Evolutionary conservation across 2,329 filamentous ascomycete species (phyloP).

Genomic region (Paraphaeosphaeria minitans): DNA sequence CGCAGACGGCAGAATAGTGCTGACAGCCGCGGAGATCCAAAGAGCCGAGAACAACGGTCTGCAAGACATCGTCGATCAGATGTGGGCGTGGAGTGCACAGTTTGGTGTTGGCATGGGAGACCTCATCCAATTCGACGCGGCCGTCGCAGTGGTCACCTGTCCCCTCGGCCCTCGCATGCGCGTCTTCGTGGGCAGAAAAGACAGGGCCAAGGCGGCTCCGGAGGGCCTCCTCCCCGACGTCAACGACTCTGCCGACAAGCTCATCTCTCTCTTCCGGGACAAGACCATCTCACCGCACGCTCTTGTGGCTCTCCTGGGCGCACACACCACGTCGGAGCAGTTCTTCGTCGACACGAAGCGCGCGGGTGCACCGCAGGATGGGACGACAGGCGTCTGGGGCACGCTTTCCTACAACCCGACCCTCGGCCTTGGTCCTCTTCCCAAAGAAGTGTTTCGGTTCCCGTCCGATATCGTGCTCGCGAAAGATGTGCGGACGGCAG

Average conservation of each 20-base stretch:
- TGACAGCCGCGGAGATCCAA: no score
- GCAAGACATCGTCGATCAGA: no score
- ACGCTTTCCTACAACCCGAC: conserved; percentile 41
- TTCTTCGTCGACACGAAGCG: conserved; percentile 28
- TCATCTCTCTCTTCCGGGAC: conserved; percentile 40
- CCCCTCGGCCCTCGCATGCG: no score
- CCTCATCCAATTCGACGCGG: no score
- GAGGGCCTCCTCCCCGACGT: conserved; percentile 36
- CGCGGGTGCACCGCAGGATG: conserved; percentile 34
- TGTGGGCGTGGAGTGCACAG: no score
- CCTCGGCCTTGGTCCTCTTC: conserved; percentile 22
- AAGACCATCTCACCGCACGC: conserved; percentile 42
- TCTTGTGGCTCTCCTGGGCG: conserved; percentile 39
- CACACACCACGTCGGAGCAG: conserved; percentile 41
- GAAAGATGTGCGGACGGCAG: conserved; percentile 15
- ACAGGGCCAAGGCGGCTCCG: conserved; percentile 15
- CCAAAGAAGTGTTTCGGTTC: conserved; percentile 37
- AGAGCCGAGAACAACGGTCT: no score
- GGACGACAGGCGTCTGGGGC: conserved; percentile 42
- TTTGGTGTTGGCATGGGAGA: no score
- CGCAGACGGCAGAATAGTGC: no score
- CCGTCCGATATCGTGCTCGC: conserved; percentile 37
- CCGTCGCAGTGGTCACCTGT: no score
- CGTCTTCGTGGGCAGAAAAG: not conserved
- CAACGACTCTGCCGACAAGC: conserved; percentile 29